Percentiles rank a stretch among this genome's conserved stretches.
phyloP scores from a whole-genome alignment of 2,329 filamentous ascomycete species.

The Reticulascus tulasneorum region DNA sequence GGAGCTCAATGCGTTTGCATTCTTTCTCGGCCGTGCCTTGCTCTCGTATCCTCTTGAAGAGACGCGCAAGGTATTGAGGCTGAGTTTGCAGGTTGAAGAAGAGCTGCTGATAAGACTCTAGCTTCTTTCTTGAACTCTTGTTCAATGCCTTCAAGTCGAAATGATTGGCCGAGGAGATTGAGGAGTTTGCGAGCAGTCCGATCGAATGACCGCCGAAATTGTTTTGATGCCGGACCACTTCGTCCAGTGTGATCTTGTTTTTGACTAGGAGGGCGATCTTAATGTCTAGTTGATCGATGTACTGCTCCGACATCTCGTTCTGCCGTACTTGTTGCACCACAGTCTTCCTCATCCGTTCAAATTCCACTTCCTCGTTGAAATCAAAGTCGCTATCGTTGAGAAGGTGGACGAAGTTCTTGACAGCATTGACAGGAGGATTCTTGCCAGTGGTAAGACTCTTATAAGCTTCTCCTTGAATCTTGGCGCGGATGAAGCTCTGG shows the following conservation, averaged over 20 bases:
- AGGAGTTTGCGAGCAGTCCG: conserved; percentile 79
- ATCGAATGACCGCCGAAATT: conserved; percentile 90
- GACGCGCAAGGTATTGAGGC: conserved; percentile 83
- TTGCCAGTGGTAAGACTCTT: conserved; percentile 95
- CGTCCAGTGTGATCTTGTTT: conserved; percentile 98
- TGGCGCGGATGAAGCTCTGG: conserved; percentile 91
- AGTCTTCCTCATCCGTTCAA: conserved; percentile 89
- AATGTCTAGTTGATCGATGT: conserved; percentile 97
- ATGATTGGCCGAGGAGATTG: conserved; percentile 83
- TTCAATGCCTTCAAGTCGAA: conserved; percentile 97
- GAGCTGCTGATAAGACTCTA: conserved; percentile 94
- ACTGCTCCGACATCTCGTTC: conserved; percentile 95
- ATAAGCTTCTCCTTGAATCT: conserved; percentile 96
- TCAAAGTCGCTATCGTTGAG: conserved; percentile 98
- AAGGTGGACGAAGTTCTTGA: conserved; percentile 97
- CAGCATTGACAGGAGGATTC: conserved; percentile 92
- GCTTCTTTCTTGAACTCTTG: conserved; percentile 90
- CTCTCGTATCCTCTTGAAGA: conserved; percentile 82
- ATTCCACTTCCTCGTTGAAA: conserved; percentile 97
- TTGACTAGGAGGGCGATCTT: conserved; percentile 98
- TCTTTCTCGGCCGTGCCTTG: conserved; percentile 86
- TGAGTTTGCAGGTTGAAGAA: conserved; percentile 98
- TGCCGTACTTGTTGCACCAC: conserved; percentile 96
- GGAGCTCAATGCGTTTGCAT: conserved; percentile 82
- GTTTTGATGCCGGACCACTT: conserved; percentile 94